Base-by-base conservation (phyloP, 225 moss, liverwort and hornwort genomes). In the Sphagnum contortum region DNA sequence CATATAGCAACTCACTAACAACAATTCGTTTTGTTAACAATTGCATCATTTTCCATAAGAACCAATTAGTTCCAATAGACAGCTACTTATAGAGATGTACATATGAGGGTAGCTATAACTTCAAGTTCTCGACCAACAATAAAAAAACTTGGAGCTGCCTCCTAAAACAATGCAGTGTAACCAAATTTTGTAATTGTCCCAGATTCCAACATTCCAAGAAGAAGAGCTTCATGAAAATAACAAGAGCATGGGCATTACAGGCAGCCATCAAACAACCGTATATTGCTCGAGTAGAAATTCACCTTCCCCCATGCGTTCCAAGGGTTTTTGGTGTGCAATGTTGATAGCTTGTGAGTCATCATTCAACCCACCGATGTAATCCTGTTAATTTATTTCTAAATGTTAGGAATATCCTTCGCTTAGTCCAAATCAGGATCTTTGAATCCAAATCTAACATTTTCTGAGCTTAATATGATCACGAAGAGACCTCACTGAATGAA, bases 271-370 rank as follows among this genome's bases (percentile, higher is more conserved):
- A 45, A 49, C 29, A 10, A 44, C 7, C 13, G 0, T 29, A 29
- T 29, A 29, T 29, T 29, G 29, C 29, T 29, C 29, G 29, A 29
- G 0, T 64, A 62, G 50, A 44, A 10, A 14, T 10, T 47, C 6
- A 95, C 94, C 94, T 87, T 88, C 87, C 67, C 91, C 86, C 84
- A 95, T 91, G 44, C 92, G 82, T 67, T 75, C 79, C 53, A 95
- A 77, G 10, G 95, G 92, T 64, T 84, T 84, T 72, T 92, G 81
- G 65, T 92, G 91, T 9, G 91, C 92, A 60, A 95, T 66, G 57
- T 92, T 81, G 51, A 90, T 80, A 71, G 88, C 88, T 67, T 89
- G 84, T 63, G 87, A 77, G 63, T 88, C 89, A 57, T 83, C 29
- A 29, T 29, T 29, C 29, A 29, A 29, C 1, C 29, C 29, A 29